Evolutionary conservation across 805 yeast species (phyloP).

Genomic region (Candida sanyiensis): DNA sequence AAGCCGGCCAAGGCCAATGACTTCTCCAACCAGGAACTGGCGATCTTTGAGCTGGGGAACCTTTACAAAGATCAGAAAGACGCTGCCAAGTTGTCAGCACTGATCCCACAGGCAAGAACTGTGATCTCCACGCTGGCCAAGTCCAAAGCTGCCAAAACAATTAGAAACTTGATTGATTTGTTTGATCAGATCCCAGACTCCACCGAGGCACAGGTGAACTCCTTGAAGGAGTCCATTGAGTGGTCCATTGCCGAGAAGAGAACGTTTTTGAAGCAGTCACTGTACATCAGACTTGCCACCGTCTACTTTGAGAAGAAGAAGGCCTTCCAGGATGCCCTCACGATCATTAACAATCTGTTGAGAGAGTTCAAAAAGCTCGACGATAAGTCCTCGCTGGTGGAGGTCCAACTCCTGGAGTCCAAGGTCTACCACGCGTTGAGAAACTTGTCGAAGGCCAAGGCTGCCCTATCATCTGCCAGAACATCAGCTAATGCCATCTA

Average conservation of each 20-base stretch:
- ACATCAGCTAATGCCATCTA: constrained; percentile 97
- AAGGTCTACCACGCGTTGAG: constrained; percentile 87
- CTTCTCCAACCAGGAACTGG: constrained; percentile 25
- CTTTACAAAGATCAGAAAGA: constrained; percentile 50
- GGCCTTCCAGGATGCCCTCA: constrained; percentile 62
- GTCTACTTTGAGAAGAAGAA: constrained; percentile 60
- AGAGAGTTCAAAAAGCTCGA: constrained; percentile 89
- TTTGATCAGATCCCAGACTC: constrained; percentile 60
- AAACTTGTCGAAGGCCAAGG: constrained; percentile 85
- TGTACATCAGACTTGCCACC: constrained; percentile 77
- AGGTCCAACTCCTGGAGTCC: constrained; percentile 88
- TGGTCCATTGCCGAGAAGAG: constrained; percentile 86
- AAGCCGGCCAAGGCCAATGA: constrained; percentile 22
- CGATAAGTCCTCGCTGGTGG: constrained; percentile 92
- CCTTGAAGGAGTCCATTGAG: constrained; percentile 73
- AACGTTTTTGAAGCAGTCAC: constrained; percentile 80
- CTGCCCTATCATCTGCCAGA: constrained; percentile 90
- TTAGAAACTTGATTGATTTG: constrained; percentile 72
- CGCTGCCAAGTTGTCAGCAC: constrained; percentile 46
- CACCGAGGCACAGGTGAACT: constrained; percentile 62
- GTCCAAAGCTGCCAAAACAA: constrained; percentile 90
- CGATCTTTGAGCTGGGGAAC: constrained; percentile 67
- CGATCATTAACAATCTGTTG: constrained; percentile 64
- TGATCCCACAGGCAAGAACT: constrained; percentile 62
- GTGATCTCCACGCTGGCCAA: constrained; percentile 81